Evolutionary conservation across 1,284 basidiomycete species (phyloP).

Genomic region (Cryptococcus sp.): DNA sequence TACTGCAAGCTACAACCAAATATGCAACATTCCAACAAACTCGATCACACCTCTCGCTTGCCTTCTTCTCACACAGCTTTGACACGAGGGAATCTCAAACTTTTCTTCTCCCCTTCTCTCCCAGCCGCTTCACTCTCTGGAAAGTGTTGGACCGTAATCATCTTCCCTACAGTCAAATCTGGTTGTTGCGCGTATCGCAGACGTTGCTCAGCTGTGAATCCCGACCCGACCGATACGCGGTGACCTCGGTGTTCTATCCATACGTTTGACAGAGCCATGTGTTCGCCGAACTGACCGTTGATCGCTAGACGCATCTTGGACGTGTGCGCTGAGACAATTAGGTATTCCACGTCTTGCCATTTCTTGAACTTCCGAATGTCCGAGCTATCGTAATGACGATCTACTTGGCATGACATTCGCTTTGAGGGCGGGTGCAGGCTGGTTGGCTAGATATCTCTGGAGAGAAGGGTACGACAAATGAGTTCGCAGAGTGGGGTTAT

Average conservation of each 20-base stretch:
- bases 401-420: not conserved
- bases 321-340: constrained; percentile 31
- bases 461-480: constrained; percentile 19
- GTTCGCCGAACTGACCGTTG: constrained; percentile 38
- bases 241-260: constrained; percentile 46
- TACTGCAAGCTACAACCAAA: not conserved
- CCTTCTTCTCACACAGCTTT: constrained; percentile 49
- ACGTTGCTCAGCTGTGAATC: constrained; percentile 45
- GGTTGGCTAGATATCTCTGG: constrained; percentile 1
- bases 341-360: constrained; percentile 50
- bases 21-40: not conserved
- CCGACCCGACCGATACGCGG: constrained; percentile 44
- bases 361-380: constrained; percentile 51
- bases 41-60: constrained; percentile 19
- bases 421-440: not conserved
- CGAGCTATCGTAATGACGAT: constrained; percentile 18
- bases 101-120: constrained; percentile 19
- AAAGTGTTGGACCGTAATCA: constrained; percentile 52
- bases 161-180: constrained; percentile 43
- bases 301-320: constrained; percentile 37
- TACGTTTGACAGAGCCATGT: constrained; percentile 39
- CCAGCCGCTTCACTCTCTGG: constrained; percentile 35
- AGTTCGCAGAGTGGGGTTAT: constrained; percentile 25
- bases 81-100: constrained; percentile 48
- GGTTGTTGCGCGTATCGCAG: constrained; percentile 41